Conservation (phyloP, 108 stramenopile species). For the Cyclotella distinguenda region DNA sequence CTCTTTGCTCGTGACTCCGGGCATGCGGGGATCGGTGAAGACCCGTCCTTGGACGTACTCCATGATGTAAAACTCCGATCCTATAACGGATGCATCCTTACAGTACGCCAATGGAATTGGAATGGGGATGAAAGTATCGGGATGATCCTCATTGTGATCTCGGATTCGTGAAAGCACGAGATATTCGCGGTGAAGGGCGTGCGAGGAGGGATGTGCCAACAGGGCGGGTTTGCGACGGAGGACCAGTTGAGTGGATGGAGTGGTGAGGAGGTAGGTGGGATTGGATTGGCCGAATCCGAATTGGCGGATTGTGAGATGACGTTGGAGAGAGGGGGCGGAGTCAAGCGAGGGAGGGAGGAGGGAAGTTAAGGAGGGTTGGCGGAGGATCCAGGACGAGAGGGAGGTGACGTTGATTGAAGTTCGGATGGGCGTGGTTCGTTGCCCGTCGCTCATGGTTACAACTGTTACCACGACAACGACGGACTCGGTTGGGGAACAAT, state of each 20-base stretch:
- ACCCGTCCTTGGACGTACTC: slow-evolving; percentile 90
- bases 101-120: slow-evolving; percentile 85
- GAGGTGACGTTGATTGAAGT: slow-evolving; percentile 47
- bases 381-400: slow-evolving; percentile 60
- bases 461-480: too few species aligned
- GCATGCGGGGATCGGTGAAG: slow-evolving; percentile 88
- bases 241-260: slow-evolving; percentile 46
- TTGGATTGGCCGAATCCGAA: slow-evolving; percentile 96
- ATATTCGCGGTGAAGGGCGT: slow-evolving; percentile 95
- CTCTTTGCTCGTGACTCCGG: slow-evolving; percentile 52
- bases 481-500: too few species aligned
- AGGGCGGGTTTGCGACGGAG: slow-evolving; percentile 85
- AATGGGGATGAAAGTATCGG: slow-evolving; percentile 78
- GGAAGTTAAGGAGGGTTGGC: slow-evolving; percentile 18
- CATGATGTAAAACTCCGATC: slow-evolving; percentile 97
- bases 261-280: slow-evolving; percentile 87
- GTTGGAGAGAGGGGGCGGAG: neutral
- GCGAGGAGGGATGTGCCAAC: slow-evolving; percentile 89
- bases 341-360: slow-evolving; percentile 9
- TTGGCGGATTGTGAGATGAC: slow-evolving; percentile 56
- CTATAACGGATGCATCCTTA: slow-evolving; percentile 70
- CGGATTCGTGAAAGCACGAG: slow-evolving; percentile 64
- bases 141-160: neutral
- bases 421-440: slow-evolving; percentile 63
- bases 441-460: slow-evolving; percentile 55